phyloP scores from a whole-genome alignment of 768 basidiomycete species.

The Russula compacta region DNA sequence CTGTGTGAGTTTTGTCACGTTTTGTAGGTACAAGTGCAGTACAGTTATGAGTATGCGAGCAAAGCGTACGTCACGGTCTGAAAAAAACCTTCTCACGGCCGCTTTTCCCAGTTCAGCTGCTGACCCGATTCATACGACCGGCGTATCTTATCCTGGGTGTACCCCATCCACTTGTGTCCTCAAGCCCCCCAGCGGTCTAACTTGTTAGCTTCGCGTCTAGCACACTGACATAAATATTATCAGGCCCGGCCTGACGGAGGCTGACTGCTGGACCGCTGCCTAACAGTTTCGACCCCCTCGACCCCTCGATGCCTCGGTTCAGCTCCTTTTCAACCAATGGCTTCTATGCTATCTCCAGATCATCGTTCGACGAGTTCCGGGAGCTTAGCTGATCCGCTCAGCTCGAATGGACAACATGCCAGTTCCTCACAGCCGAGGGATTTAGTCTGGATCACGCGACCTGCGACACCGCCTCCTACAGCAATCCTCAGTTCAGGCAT shows the following conservation, averaged over 20 bases:
- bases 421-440: background rate
- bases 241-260: background rate
- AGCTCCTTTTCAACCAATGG: background rate
- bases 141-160: background rate
- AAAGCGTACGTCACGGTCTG: background rate
- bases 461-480: background rate
- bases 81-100: constrained; percentile 15
- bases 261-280: constrained; percentile 13
- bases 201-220: background rate
- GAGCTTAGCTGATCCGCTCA: constrained; percentile 9
- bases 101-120: no score
- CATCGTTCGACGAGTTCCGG: background rate
- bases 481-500: constrained; percentile 17
- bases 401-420: constrained; percentile 17
- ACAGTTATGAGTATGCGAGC: background rate
- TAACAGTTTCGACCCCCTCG: background rate
- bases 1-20: background rate
- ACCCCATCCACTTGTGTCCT: background rate
- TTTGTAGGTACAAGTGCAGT: background rate
- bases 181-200: background rate
- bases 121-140: no score
- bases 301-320: background rate
- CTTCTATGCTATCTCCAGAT: constrained; percentile 1
- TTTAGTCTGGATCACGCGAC: background rate
- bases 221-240: background rate